These are phyloP conservation scores for Endotrypanum monterogeii DNA, from an alignment of 208 protist genomes.

Conservation along the genomic window DNA sequence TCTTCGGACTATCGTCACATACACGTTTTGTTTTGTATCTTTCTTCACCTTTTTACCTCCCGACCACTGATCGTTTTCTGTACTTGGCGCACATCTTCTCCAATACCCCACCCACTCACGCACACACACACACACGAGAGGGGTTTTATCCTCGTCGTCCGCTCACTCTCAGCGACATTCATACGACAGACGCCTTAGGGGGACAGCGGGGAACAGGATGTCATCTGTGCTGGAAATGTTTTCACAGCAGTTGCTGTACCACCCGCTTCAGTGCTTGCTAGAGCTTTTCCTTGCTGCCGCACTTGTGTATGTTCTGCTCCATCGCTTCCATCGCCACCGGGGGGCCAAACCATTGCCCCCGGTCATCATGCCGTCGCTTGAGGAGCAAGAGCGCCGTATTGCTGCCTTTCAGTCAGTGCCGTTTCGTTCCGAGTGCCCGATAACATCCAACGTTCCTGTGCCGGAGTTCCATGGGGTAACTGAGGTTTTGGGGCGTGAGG, in stretches of 20 bases:
- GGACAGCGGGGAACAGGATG: conserved; percentile 8
- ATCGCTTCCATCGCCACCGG: conserved; percentile 21
- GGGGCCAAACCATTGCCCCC: conserved; percentile 17
- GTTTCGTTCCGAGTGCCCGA: conserved; percentile 47
- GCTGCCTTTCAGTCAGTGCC: conserved; percentile 60
- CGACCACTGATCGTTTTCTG: too few relatives aligned
- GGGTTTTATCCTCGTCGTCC: too few relatives aligned
- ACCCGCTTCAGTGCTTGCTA: conserved; percentile 70
- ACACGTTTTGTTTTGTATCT: too few relatives aligned
- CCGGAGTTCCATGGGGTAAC: conserved; percentile 44
- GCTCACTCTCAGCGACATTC: not conserved
- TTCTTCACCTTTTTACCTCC: too few relatives aligned
- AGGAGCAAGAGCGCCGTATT: conserved; percentile 82
- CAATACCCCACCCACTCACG: too few relatives aligned
- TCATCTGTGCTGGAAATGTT: conserved; percentile 10
- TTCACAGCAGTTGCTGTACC: conserved; percentile 43
- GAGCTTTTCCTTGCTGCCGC: conserved; percentile 65
- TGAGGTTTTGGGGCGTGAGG: conserved; percentile 53
- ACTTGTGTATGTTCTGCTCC: conserved; percentile 46
- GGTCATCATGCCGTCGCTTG: conserved; percentile 57
- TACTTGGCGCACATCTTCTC: too few relatives aligned
- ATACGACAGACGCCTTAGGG: not conserved
- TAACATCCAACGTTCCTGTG: conserved; percentile 51
- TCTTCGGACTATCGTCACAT: too few relatives aligned
- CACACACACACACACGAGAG: too few relatives aligned